A percentile compares a stretch with the other conserved stretches of the same genome.
phyloP scores from a whole-genome alignment of 495 filamentous ascomycete species.

The Talaromyces stipitatus region DNA sequence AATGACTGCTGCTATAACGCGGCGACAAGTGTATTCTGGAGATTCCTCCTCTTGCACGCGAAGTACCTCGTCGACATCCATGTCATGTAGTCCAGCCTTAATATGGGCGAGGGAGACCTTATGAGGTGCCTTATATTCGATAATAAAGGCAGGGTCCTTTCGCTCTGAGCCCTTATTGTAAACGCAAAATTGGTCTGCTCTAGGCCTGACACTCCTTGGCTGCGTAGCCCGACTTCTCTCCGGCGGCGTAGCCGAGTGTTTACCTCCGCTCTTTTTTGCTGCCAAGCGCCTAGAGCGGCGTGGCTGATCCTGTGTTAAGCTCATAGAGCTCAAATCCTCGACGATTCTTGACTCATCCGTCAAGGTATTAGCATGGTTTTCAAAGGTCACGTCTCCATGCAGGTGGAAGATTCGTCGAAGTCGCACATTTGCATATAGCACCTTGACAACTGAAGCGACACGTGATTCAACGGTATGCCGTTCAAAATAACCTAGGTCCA shows the following conservation, averaged over 20 bases:
- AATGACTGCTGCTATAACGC: conserved; percentile 22
- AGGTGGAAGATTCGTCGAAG: conserved; percentile 11
- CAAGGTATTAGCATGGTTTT: conserved; percentile 22
- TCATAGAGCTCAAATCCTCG: conserved; percentile 4
- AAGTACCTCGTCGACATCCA: conserved; percentile 15
- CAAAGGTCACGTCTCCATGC: conserved; percentile 14
- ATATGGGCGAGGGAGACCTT: conserved; percentile 23
- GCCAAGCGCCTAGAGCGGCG: conserved; percentile 7
- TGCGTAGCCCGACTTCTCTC: not conserved
- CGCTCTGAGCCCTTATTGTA: conserved; percentile 20
- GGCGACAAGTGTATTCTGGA: conserved; percentile 6
- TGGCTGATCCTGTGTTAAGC: conserved; percentile 1
- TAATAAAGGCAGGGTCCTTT: conserved; percentile 14
- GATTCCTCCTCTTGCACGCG: conserved; percentile 6
- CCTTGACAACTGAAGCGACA: conserved; percentile 6
- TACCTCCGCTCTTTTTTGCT: not conserved
- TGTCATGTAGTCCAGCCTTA: conserved; percentile 13
- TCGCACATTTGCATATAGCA: conserved; percentile 4
- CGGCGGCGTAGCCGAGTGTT: not conserved
- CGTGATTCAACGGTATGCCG: conserved; percentile 6
- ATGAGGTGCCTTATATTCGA: conserved; percentile 36
- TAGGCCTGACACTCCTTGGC: not conserved
- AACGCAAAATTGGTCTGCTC: conserved; percentile 36
- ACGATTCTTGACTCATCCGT: conserved; percentile 10
- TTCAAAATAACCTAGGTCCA: conserved; percentile 9